Evolutionary conservation across 768 basidiomycete genomes (phyloP).

Genomic region (Russula sp.): DNA sequence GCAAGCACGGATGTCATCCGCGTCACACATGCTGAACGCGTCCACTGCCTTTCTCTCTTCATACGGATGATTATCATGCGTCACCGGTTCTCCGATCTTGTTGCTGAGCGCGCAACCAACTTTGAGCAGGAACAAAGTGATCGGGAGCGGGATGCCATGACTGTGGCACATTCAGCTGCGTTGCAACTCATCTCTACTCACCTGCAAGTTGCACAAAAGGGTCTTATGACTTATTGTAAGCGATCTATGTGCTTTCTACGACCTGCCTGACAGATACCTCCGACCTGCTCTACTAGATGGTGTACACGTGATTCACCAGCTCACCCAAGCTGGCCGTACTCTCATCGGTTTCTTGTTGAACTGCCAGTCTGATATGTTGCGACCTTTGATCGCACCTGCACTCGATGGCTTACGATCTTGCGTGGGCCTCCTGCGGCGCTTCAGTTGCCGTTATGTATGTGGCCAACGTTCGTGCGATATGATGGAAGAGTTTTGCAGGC

Average conservation of each 20-base stretch:
- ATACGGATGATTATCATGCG: conserved; percentile 84
- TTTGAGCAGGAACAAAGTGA: conserved; percentile 51
- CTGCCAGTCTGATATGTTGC: conserved; percentile 73
- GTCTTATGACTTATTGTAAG: conserved; percentile 93
- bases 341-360: conserved; percentile 82
- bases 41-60: conserved; percentile 84
- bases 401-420: conserved; percentile 84
- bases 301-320: conserved; percentile 91
- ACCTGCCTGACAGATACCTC: background rate
- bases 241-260: conserved; percentile 21
- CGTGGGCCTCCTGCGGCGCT: conserved; percentile 77
- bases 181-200: conserved; percentile 77
- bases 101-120: conserved; percentile 57
- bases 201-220: conserved; percentile 77
- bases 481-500: conserved; percentile 91
- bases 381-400: conserved; percentile 70
- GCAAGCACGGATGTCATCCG: conserved; percentile 81
- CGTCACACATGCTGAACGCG: conserved; percentile 78
- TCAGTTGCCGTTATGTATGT: conserved; percentile 89
- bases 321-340: conserved; percentile 89
- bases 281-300: conserved; percentile 48
- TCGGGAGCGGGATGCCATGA: conserved; percentile 71
- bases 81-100: conserved; percentile 72
- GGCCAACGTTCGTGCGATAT: conserved; percentile 86
- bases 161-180: conserved; percentile 67